Evolutionary conservation across 371 early-diverging fungal species (phyloP).

Genomic region (Nematocida ironsii): DNA sequence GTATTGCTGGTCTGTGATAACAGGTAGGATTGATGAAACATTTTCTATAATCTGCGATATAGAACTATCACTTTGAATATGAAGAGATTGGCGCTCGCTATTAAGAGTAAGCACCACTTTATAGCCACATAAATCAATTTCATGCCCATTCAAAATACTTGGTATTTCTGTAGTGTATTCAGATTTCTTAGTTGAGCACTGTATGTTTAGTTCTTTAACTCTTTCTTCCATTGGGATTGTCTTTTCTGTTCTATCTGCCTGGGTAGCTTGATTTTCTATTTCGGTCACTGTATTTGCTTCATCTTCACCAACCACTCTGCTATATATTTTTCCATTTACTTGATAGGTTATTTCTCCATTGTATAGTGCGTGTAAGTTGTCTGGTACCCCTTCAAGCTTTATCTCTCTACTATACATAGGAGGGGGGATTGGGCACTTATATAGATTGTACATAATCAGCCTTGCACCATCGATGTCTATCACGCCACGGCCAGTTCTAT

Average conservation of each 20-base stretch:
- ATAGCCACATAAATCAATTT: background rate
- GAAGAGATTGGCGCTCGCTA: background rate
- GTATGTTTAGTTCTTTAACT: background rate
- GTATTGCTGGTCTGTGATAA: background rate
- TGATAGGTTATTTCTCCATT: background rate
- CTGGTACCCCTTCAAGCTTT: constrained; percentile 8
- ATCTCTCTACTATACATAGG: constrained; percentile 12
- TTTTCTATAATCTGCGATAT: background rate
- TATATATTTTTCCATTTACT: background rate
- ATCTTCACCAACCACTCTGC: background rate
- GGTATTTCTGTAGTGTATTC: constrained; percentile 1
- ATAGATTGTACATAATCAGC: constrained; percentile 16
- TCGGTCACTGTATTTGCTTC: background rate
- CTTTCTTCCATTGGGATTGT: background rate
- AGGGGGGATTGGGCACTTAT: constrained; percentile 27
- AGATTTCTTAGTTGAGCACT: background rate
- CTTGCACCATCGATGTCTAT: constrained; percentile 35
- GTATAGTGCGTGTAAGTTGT: background rate
- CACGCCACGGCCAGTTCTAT: constrained; percentile 32
- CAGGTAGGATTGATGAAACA: constrained; percentile 13
- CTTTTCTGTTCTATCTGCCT: background rate
- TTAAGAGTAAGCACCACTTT: background rate
- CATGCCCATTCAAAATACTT: background rate
- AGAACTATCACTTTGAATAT: background rate
- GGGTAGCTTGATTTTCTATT: background rate